These are phyloP conservation scores for Panicum hallii DNA, from an alignment of 202 grass and related monocot species.

Conservation along the genomic window DNA sequence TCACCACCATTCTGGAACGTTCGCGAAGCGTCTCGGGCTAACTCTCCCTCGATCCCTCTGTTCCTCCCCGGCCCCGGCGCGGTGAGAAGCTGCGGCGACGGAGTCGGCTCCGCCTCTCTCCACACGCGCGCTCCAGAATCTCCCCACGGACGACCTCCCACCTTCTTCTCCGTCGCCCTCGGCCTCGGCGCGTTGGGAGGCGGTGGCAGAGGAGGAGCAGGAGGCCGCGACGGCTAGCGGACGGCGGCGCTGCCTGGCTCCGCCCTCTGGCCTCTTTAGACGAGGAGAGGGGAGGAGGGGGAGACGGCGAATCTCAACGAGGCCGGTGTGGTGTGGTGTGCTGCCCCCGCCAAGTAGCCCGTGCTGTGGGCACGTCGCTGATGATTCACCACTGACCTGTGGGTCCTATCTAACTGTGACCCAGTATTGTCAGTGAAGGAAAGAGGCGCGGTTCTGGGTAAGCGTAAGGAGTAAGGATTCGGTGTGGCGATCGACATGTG, in stretches of 20 bases:
- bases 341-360: background rate
- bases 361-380: background rate
- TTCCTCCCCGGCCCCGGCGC: background rate
- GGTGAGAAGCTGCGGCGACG: background rate
- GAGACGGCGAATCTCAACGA: background rate
- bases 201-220: background rate
- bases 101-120: constrained; percentile 11
- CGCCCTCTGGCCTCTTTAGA: background rate
- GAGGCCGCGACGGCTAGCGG: background rate
- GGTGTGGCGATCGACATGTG: background rate
- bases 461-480: background rate
- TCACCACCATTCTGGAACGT: constrained; percentile 47
- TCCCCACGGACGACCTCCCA: background rate
- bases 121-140: background rate
- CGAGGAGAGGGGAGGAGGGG: background rate
- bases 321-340: background rate
- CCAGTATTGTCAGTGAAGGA: background rate
- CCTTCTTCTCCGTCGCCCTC: background rate
- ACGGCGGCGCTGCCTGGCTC: background rate
- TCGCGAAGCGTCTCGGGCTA: background rate
- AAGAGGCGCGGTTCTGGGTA: accelerated
- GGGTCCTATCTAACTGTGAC: accelerated
- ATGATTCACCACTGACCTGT: background rate
- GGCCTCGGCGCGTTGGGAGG: background rate
- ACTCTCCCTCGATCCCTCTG: background rate